A percentile compares a stretch with the other conserved stretches of the same genome.
Evolutionary conservation across 73 alveolate species (phyloP).

Genomic region (Symbiodinium natans): DNA sequence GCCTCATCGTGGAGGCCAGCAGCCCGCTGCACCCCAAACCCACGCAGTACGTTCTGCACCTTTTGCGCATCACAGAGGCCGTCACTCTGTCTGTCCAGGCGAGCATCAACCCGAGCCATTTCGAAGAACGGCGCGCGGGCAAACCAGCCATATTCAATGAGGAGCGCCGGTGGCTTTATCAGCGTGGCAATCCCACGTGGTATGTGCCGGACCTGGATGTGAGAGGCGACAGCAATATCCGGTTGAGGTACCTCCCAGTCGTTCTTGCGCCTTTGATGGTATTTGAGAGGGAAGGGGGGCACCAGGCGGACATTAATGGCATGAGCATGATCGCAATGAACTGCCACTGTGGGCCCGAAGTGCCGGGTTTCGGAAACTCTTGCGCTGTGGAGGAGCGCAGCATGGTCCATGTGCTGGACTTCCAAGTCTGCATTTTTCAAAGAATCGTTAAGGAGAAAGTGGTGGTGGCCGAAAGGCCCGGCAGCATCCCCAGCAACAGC

Average conservation of each 20-base stretch:
- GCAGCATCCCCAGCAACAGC: neutral
- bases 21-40: neutral
- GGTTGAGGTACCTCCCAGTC: neutral
- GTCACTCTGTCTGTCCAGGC: neutral
- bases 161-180: neutral
- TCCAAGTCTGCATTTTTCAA: neutral
- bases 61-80: neutral
- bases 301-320: neutral
- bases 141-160: neutral
- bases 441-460: too few species aligned
- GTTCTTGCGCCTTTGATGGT: neutral
- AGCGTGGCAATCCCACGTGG: neutral
- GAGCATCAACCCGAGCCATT: neutral
- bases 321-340: neutral
- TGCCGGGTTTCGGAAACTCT: neutral
- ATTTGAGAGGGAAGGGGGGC: neutral
- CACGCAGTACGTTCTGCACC: neutral
- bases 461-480: neutral
- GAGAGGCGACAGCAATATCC: neutral
- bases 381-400: neutral
- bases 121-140: neutral
- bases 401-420: neutral
- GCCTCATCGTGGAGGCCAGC: neutral
- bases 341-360: neutral
- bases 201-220: slow-evolving; percentile 13